Percentiles rank a stretch among this genome's conserved stretches.
phyloP scores from a whole-genome alignment of 2,329 filamentous ascomycete genomes.

The Diaporthe sp. region DNA sequence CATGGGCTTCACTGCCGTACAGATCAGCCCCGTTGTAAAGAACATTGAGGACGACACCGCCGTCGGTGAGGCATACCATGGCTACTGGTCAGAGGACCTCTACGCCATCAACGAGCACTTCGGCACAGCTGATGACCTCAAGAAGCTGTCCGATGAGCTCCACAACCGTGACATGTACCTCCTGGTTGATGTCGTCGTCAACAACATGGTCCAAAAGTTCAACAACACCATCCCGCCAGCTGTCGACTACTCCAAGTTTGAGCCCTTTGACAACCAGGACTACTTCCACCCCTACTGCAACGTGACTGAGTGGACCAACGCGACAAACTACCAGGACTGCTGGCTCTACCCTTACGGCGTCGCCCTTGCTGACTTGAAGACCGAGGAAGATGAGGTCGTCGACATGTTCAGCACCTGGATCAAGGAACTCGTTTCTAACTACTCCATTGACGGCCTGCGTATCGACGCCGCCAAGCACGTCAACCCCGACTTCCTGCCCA shows the following conservation, averaged over 20 bases:
- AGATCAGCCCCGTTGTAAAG: conserved; percentile 70
- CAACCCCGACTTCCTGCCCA: conserved; percentile 69
- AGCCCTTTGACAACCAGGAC: conserved; percentile 63
- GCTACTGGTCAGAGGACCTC: conserved; percentile 68
- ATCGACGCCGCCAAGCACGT: conserved; percentile 76
- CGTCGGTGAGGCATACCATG: conserved; percentile 61
- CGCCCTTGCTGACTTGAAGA: conserved; percentile 74
- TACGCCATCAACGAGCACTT: conserved; percentile 70
- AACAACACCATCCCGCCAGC: conserved; percentile 57
- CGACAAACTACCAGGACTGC: conserved; percentile 64
- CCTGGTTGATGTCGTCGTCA: conserved; percentile 66
- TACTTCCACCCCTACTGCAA: conserved; percentile 75
- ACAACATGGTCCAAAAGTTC: conserved; percentile 66
- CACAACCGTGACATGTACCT: conserved; percentile 56
- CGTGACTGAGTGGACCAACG: conserved; percentile 65
- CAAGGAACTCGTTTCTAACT: conserved; percentile 68
- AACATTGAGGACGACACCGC: conserved; percentile 53
- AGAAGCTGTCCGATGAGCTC: conserved; percentile 63
- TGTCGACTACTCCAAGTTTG: conserved; percentile 55
- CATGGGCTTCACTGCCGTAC: conserved; percentile 71
- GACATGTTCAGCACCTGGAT: conserved; percentile 72
- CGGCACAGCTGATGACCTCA: conserved; percentile 71
- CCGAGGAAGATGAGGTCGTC: conserved; percentile 63
- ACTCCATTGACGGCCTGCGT: conserved; percentile 72
- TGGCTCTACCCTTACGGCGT: conserved; percentile 65